Percentiles rank a stretch among this genome's conserved stretches.
Conservation (phyloP, 2,329 filamentous ascomycete species). For the Uncinocarpus reesii region DNA sequence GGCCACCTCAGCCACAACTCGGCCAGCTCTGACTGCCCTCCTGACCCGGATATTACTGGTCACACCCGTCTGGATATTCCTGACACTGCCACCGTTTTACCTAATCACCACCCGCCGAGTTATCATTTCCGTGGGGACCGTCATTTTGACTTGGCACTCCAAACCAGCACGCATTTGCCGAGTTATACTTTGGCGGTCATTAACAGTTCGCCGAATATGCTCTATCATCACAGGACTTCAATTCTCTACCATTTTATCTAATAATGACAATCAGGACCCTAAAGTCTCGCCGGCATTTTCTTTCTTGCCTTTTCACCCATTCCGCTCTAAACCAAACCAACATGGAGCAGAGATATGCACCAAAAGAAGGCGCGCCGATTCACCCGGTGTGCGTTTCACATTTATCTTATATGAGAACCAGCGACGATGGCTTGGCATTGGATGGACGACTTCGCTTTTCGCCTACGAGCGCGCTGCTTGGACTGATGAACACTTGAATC, state of each 20-base stretch:
- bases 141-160: conserved; percentile 85
- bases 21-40: conserved; percentile 77
- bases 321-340: conserved; percentile 34
- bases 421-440: conserved; percentile 83
- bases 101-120: conserved; percentile 81
- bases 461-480: conserved; percentile 81
- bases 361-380: conserved; percentile 36
- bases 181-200: conserved; percentile 81
- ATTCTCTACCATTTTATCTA: conserved; percentile 10
- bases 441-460: conserved; percentile 87
- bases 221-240: conserved; percentile 66
- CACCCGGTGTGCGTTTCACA: conserved; percentile 82
- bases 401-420: conserved; percentile 97
- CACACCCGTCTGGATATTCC: conserved; percentile 73
- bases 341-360: conserved; percentile 41
- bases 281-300: conserved; percentile 20
- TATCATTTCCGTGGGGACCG: conserved; percentile 72
- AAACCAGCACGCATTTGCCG: conserved; percentile 74
- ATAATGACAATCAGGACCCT: conserved; percentile 13
- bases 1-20: conserved; percentile 80
- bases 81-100: conserved; percentile 72
- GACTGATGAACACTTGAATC: conserved; percentile 91
- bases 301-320: conserved; percentile 24
- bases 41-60: conserved; percentile 82
- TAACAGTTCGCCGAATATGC: conserved; percentile 58